Base-by-base conservation (phyloP, 305 asterid genomes). In the Ilex paraguariensis region DNA sequence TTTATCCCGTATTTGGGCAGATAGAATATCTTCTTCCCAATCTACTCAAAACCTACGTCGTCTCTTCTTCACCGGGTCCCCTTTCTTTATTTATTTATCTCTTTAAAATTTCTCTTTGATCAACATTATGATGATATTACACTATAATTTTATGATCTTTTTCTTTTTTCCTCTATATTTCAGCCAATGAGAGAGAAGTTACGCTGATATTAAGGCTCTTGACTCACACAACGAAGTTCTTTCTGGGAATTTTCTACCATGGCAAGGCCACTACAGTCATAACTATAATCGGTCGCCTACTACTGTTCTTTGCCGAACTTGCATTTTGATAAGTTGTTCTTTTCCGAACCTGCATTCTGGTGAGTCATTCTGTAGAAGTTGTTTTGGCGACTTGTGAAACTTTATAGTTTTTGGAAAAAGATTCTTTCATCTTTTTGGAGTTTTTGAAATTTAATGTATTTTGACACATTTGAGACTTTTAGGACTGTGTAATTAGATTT, bases 111-210 rank as follows among this genome's bases (percentile, higher is more conserved):
- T 17, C 21, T 17, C 21, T 17, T 17, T 1, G 1, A 17, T 17
- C 21, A 17, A 17, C 21, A 17, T 17, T 17, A 17, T 17, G 21
- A 17, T 17, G 21, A 17, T 17, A 17, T 17, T 17, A 17, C 21
- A 17, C 21, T 17, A 7, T 36, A 36, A 36, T 36, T 56, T 67
- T 5, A 17, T 17, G 0, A 17, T 11, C 3, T 17, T 14, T 57
- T 21, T 53, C 4, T 52, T 39, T 13, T 39, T 9, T 40, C 14
- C 2, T 50, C 17, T 53, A 6, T 52, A 44, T 55, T 64, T 65
- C 72, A 89, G 97, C 86, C 28, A 87, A 80, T 54, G 95, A 90
- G 75, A 75, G 96, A 61, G 96, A 90, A 67, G 97, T 83, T 62
- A 62, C 81, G 72, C 95, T 95, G 3, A 84, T 86, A 57, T 85